Conservation (phyloP, 768 basidiomycete species). For the Macrolepiota dolichaula region DNA sequence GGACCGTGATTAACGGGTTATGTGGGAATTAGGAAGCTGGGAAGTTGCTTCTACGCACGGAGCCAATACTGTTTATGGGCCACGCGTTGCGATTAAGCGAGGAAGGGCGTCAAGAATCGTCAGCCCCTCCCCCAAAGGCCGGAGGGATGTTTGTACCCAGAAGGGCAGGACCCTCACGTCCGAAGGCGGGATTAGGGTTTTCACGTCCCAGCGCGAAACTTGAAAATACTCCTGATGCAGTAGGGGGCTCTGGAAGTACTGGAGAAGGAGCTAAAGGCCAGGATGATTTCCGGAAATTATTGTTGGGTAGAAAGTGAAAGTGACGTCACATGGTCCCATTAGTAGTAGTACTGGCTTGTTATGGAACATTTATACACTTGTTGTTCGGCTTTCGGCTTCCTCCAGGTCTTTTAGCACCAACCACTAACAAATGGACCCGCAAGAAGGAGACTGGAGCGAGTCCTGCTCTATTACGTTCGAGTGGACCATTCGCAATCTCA, state of each 20-base stretch:
- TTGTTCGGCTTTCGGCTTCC: not conserved
- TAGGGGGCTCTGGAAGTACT: slow-evolving; percentile 18
- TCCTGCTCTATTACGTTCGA: slow-evolving; percentile 61
- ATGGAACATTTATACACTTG: not conserved
- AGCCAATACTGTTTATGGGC: slow-evolving; percentile 71
- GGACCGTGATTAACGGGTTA: not conserved
- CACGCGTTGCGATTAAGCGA: slow-evolving; percentile 57
- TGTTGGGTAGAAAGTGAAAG: slow-evolving; percentile 28
- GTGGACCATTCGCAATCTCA: slow-evolving; percentile 74
- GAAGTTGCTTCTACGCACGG: slow-evolving; percentile 65
- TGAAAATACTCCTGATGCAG: slow-evolving; percentile 6
- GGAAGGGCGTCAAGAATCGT: slow-evolving; percentile 35
- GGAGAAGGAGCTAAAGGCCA: slow-evolving; percentile 51
- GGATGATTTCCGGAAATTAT: slow-evolving; percentile 85
- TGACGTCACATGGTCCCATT: slow-evolving; percentile 9
- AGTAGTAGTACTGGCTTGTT: not conserved
- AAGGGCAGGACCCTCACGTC: slow-evolving; percentile 57
- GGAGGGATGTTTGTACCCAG: slow-evolving; percentile 65
- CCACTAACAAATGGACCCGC: slow-evolving; percentile 9
- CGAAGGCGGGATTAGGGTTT: slow-evolving; percentile 69
- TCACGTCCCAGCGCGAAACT: slow-evolving; percentile 20
- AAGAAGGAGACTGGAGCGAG: slow-evolving; percentile 43
- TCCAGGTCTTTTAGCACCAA: not conserved
- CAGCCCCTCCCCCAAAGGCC: slow-evolving; percentile 32
- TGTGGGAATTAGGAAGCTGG: slow-evolving; percentile 68